These are phyloP conservation scores for Scedosporium aurantiacum DNA, from an alignment of 2,329 filamentous ascomycete species.

Conservation along the genomic window DNA sequence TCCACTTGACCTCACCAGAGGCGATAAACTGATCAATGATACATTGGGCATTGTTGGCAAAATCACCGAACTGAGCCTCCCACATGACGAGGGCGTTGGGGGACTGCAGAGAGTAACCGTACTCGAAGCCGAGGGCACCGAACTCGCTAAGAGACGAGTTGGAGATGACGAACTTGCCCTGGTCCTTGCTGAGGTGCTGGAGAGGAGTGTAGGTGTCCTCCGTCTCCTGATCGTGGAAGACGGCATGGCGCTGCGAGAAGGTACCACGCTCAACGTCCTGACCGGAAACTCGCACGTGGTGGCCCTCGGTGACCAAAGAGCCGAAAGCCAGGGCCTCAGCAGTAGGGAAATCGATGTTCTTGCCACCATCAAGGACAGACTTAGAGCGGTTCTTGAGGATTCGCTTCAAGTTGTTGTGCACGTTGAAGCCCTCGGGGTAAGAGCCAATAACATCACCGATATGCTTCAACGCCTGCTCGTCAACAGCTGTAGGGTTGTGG, in stretches of 20 bases:
- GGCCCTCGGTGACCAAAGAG: slow-evolving; percentile 78
- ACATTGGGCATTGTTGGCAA: slow-evolving; percentile 98
- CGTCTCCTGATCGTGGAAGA: slow-evolving; percentile 93
- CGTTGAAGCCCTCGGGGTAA: slow-evolving; percentile 72
- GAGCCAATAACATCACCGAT: slow-evolving; percentile 72
- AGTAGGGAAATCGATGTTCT: slow-evolving; percentile 95
- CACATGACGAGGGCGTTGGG: slow-evolving; percentile 97
- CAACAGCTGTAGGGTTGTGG: slow-evolving; percentile 78
- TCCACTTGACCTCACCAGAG: slow-evolving; percentile 96
- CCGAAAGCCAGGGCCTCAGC: slow-evolving; percentile 94
- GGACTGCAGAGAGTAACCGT: slow-evolving; percentile 94
- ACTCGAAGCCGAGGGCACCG: slow-evolving; percentile 84
- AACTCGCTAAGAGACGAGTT: slow-evolving; percentile 78
- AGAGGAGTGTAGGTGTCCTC: slow-evolving; percentile 90
- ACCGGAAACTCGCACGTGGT: slow-evolving; percentile 94
- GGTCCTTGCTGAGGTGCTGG: slow-evolving; percentile 78
- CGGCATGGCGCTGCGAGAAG: slow-evolving; percentile 94
- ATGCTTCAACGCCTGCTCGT: slow-evolving; percentile 60
- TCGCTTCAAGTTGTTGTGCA: slow-evolving; percentile 95
- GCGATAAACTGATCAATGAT: slow-evolving; percentile 99
- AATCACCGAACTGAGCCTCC: slow-evolving; percentile 99
- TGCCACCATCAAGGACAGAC: slow-evolving; percentile 70
- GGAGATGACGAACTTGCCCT: slow-evolving; percentile 90
- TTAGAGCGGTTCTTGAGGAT: slow-evolving; percentile 85
- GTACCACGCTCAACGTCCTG: slow-evolving; percentile 99